Conservation (phyloP, 495 filamentous ascomycete genomes). For the Hypoxylon perforatum region DNA sequence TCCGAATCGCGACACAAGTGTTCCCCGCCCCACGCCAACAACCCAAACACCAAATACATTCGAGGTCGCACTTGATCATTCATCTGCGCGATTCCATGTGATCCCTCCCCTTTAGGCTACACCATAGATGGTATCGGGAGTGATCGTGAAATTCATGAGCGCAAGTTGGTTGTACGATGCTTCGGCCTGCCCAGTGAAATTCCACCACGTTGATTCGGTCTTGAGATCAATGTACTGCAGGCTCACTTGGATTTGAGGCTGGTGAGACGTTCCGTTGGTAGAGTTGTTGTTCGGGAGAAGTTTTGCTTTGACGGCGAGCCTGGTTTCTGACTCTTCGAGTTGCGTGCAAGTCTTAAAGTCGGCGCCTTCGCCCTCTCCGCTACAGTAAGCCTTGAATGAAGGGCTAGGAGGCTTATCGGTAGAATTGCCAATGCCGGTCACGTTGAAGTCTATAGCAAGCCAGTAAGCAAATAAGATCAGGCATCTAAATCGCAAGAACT, state of each 20-base stretch:
- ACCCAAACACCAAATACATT: conserved; percentile 10
- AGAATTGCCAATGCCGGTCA: conserved; percentile 34
- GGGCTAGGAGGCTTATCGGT: conserved; percentile 34
- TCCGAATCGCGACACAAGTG: conserved; percentile 27
- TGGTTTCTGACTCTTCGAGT: conserved; percentile 26
- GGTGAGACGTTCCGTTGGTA: conserved; percentile 28
- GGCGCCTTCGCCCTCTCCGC: conserved; percentile 41
- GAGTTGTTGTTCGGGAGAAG: conserved; percentile 35
- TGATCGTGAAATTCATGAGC: conserved; percentile 46
- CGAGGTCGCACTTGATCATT: conserved; percentile 25
- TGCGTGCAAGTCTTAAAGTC: conserved; percentile 34
- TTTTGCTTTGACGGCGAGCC: conserved; percentile 38
- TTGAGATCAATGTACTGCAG: conserved; percentile 41
- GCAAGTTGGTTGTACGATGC: conserved; percentile 43
- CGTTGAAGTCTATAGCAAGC: conserved; percentile 40
- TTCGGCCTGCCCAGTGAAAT: conserved; percentile 45
- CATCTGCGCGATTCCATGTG: conserved; percentile 12
- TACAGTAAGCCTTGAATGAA: conserved; percentile 44
- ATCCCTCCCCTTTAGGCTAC: conserved; percentile 38
- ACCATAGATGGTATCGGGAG: conserved; percentile 41
- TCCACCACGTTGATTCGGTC: conserved; percentile 44
- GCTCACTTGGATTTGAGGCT: conserved; percentile 45
- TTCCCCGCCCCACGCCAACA: conserved; percentile 17
- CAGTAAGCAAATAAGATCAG: conserved; percentile 1
- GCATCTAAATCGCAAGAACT: neutral